phyloP scores from a whole-genome alignment of 164 flowering plant species.

The Stephania yunnanensis region DNA sequence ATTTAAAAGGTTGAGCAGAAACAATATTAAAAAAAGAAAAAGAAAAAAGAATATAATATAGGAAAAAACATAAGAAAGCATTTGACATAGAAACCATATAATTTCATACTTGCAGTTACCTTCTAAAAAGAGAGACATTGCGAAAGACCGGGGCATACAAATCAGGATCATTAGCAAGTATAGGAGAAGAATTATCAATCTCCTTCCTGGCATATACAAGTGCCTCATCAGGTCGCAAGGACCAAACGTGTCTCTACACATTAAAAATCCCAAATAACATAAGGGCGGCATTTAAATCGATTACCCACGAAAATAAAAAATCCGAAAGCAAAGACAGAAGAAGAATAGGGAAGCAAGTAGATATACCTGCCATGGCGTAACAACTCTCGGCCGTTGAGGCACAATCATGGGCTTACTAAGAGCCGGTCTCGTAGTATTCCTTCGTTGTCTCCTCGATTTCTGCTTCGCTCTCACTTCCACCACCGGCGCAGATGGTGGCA shows the following conservation, averaged over 20 bases:
- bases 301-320: neutral
- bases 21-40: too few relatives aligned
- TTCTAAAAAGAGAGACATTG: conserved; percentile 8
- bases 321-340: neutral
- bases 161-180: conserved; percentile 3
- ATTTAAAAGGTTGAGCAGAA: neutral
- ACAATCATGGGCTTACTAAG: neutral
- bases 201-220: conserved; percentile 12
- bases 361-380: conserved; percentile 1
- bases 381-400: conserved; percentile 1
- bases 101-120: neutral
- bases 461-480: conserved; percentile 5
- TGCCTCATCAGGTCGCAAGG: conserved; percentile 13
- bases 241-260: conserved; percentile 11
- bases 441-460: neutral
- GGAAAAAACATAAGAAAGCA: too few relatives aligned
- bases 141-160: conserved; percentile 11
- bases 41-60: too few relatives aligned
- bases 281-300: neutral
- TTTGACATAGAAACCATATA: neutral
- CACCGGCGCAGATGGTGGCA: conserved; percentile 3
- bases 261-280: neutral
- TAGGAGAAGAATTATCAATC: conserved; percentile 5
- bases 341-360: neutral
- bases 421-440: neutral